A percentile compares a stretch with the other conserved stretches of the same genome.
These are phyloP conservation scores for Pseudocercospora cruenta DNA, from an alignment of 2,329 filamentous ascomycete species.

Conservation along the genomic window DNA sequence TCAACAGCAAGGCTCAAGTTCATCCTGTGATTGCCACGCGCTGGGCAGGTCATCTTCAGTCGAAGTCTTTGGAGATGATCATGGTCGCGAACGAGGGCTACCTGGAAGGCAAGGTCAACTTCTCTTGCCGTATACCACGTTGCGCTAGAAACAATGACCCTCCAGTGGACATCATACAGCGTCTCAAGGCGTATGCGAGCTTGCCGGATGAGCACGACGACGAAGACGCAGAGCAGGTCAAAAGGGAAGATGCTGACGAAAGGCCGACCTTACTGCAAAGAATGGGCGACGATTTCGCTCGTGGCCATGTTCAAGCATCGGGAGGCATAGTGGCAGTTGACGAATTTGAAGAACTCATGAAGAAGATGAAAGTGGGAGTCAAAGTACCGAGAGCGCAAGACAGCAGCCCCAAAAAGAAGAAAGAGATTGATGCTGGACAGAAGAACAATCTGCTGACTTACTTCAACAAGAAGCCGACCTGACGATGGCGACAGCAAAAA, in stretches of 20 bases:
- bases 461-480: conserved; percentile 21
- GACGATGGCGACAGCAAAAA: background rate
- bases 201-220: conserved; percentile 39
- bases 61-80: conserved; percentile 63
- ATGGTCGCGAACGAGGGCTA: conserved; percentile 71
- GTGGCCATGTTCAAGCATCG: conserved; percentile 69
- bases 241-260: conserved; percentile 10
- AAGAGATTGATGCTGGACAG: conserved; percentile 19
- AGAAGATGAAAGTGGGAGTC: conserved; percentile 61
- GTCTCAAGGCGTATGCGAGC: conserved; percentile 56
- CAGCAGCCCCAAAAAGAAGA: conserved; percentile 33
- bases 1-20: conserved; percentile 63
- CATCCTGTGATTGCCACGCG: conserved; percentile 70
- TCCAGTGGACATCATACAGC: conserved; percentile 66
- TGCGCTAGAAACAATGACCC: conserved; percentile 58
- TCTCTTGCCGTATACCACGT: conserved; percentile 66
- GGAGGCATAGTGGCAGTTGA: conserved; percentile 64
- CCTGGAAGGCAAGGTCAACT: conserved; percentile 65
- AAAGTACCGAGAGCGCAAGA: conserved; percentile 46
- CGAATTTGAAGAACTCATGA: conserved; percentile 69
- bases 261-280: conserved; percentile 47
- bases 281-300: conserved; percentile 66
- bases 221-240: conserved; percentile 20
- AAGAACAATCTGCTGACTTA: conserved; percentile 26
- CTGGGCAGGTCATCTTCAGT: conserved; percentile 65